These are phyloP conservation scores for Quercus gilva DNA, from an alignment of 306 rosid genomes.

Conservation along the genomic window DNA sequence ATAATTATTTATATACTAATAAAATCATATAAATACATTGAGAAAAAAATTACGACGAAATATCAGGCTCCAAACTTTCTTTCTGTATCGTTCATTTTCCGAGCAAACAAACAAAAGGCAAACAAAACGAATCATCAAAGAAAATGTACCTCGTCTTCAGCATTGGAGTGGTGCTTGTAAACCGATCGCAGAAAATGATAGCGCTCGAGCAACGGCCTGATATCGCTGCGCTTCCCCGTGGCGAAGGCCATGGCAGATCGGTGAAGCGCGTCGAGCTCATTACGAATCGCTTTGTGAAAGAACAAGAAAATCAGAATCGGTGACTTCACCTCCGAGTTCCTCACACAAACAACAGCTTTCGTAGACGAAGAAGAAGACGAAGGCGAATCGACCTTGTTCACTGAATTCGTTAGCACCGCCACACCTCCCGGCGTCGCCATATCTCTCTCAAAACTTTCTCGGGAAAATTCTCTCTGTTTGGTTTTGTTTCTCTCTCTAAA, in stretches of 20 bases:
- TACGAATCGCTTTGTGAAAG: conserved; percentile 87
- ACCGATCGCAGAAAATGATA: conserved; percentile 85
- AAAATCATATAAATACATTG: neutral
- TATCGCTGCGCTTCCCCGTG: conserved; percentile 65
- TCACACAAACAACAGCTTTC: conserved; percentile 29
- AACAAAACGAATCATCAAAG: conserved; percentile 11
- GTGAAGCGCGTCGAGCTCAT: conserved; percentile 89
- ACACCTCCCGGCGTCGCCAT: conserved; percentile 94
- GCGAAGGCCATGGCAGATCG: conserved; percentile 85
- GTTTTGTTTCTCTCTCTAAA: conserved; percentile 21
- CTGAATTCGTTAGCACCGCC: conserved; percentile 65
- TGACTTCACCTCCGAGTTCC: conserved; percentile 53
- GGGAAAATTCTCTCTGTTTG: neutral
- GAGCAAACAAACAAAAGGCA: neutral
- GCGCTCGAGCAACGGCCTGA: conserved; percentile 62
- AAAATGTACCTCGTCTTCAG: conserved; percentile 91
- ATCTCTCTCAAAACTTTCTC: conserved; percentile 7
- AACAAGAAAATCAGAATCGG: conserved; percentile 87
- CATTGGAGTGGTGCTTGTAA: conserved; percentile 92
- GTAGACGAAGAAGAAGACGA: conserved; percentile 38
- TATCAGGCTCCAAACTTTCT: neutral
- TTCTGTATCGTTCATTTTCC: conserved; percentile 2
- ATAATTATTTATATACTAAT: too few species aligned
- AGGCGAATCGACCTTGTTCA: conserved; percentile 61
- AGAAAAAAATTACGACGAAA: neutral